These are phyloP conservation scores for Yamadazyma atmosphaerica DNA, from an alignment of 1,139 yeast species.

Conservation along the genomic window DNA sequence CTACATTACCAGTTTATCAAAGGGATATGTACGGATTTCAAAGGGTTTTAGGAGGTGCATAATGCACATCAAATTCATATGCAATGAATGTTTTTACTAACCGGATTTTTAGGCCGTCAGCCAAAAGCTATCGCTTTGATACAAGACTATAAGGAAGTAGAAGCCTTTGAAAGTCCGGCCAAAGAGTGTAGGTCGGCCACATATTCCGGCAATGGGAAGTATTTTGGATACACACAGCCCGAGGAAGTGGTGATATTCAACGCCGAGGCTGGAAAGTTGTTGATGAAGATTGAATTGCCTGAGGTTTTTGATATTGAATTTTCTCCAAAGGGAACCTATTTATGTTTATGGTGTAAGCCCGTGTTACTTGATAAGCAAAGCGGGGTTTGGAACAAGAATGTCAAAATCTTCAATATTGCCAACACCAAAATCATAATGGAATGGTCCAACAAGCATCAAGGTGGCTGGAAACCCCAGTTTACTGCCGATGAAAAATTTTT, in stretches of 20 bases:
- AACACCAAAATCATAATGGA: slow-evolving; percentile 53
- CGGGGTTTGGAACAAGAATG: slow-evolving; percentile 76
- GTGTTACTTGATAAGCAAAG: slow-evolving; percentile 53
- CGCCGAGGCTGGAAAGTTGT: slow-evolving; percentile 25
- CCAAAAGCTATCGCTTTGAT: slow-evolving; percentile 63
- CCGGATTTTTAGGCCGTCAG: slow-evolving; percentile 47
- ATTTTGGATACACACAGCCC: slow-evolving; percentile 59
- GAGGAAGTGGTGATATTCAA: slow-evolving; percentile 56
- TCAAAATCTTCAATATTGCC: slow-evolving; percentile 66
- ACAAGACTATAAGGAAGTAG: slow-evolving; percentile 46
- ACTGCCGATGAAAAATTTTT: slow-evolving; percentile 74
- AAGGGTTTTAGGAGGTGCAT: no score
- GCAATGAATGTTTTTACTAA: no score
- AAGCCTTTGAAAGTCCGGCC: slow-evolving; percentile 34
- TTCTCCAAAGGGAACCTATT: slow-evolving; percentile 83
- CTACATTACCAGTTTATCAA: no score
- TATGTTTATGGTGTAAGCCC: slow-evolving; percentile 93
- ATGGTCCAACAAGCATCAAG: slow-evolving; percentile 80
- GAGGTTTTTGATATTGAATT: slow-evolving; percentile 82
- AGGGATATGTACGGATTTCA: no score
- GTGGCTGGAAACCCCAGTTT: slow-evolving; percentile 90
- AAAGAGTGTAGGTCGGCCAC: slow-evolving; percentile 47
- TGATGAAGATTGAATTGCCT: slow-evolving; percentile 46
- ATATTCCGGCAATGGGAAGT: slow-evolving; percentile 55
- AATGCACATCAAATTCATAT: no score